Evolutionary conservation across 2,329 filamentous ascomycete species (phyloP), one percentile per base, ranked within the genome.

Genomic region (Aquanectria penicillioides): DNA sequence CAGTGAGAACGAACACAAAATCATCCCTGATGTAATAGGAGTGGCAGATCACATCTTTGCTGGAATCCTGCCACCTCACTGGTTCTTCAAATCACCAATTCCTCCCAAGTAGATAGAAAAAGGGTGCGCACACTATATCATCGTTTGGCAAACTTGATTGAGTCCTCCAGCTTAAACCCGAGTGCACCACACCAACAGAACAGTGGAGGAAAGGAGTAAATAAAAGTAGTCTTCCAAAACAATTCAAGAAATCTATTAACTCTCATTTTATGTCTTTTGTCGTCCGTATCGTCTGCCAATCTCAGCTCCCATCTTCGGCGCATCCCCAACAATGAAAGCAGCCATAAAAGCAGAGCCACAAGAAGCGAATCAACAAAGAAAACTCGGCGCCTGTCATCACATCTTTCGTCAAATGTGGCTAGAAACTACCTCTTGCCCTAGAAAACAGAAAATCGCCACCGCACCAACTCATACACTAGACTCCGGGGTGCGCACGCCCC

Each of bases 221-320:
- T 20, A 50, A 23, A 31, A 17, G 48, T 31, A 43, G 28, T 46
- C 15, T 41, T 50, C 22, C 28, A 48, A 40, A 60, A 48, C 25
- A 64, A 61, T 60, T 59, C 37, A 68, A 57, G 51, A 66, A 65
- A 65, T 69, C 67, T 70, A 70, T 69, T 67, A 63, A 54, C 20
- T 62, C 58, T 63, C 57, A 33, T 64, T 68, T 69, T 68, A 67
- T 51, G 59, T 64, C 57, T 69, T 67, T 50, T 55, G 41, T 51
- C 53, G 40, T 54, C 58, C 59, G 40, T 51, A 57, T 61, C 54
- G 23, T 56, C 40, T 54, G 46, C 48, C 46, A 62, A 66, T 62
- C 51, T 65, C 51, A 47, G 38, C 41, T 60, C 59, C 47, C 34
- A 53, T 41, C 8, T 26, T 31, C 26, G 15, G 36, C 38, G 43